Conservation (phyloP, 2,329 filamentous ascomycete species). For the Pyrenophora seminiperda region DNA sequence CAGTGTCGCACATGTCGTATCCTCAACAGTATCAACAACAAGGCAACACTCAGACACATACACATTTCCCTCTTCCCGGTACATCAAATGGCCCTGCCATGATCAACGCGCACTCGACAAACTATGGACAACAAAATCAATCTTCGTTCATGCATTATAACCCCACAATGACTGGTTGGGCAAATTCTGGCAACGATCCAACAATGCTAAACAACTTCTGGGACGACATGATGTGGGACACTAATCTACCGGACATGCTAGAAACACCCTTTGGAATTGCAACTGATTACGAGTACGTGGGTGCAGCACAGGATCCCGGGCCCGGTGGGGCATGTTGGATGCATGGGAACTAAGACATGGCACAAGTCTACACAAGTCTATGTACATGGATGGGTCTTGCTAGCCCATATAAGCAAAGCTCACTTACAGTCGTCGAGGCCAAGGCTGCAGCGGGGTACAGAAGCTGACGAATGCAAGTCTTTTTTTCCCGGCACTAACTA, state of each 20-base stretch:
- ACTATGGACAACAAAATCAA: slow-evolving; percentile 5
- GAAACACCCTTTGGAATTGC: slow-evolving; percentile 43
- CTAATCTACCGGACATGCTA: slow-evolving; percentile 45
- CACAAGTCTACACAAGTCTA: neutral
- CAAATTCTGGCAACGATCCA: slow-evolving; percentile 32
- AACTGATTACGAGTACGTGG: slow-evolving; percentile 44
- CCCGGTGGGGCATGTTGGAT: slow-evolving; percentile 43
- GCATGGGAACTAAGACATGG: slow-evolving; percentile 38
- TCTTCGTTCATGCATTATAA: slow-evolving; percentile 29
- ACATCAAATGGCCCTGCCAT: slow-evolving; percentile 18
- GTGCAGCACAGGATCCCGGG: slow-evolving; percentile 41
- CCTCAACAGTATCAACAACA: slow-evolving; percentile 16
- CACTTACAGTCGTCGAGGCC: too few relatives aligned
- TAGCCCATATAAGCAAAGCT: too few relatives aligned
- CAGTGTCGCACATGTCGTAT: slow-evolving; percentile 18
- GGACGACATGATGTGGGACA: slow-evolving; percentile 53
- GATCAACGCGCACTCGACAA: slow-evolving; percentile 18
- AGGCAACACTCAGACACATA: slow-evolving; percentile 14
- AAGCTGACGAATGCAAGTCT: too few relatives aligned
- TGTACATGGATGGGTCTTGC: too few relatives aligned
- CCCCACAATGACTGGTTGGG: slow-evolving; percentile 33
- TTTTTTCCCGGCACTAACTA: too few relatives aligned
- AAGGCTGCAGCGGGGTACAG: too few relatives aligned
- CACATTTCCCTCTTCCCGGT: slow-evolving; percentile 19
- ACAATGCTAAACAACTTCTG: slow-evolving; percentile 45